phyloP scores from a whole-genome alignment of 805 yeast genomes.

The Yarrowia sp. region DNA sequence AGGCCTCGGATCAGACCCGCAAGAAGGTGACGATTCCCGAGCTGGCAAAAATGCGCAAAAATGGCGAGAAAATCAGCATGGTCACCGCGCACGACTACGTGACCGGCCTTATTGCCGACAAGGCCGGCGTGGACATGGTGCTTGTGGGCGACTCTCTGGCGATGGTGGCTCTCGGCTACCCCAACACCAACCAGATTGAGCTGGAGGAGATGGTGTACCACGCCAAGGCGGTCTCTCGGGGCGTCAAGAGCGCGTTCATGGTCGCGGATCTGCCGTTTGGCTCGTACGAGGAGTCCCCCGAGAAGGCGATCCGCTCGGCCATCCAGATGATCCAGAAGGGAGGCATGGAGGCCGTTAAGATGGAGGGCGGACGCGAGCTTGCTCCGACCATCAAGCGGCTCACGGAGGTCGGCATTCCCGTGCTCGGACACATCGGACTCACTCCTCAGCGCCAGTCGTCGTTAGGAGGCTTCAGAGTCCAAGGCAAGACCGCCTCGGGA shows the following conservation, averaged over 20 bases:
- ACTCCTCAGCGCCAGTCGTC: constrained; percentile 84
- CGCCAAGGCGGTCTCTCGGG: constrained; percentile 72
- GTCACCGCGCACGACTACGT: constrained; percentile 90
- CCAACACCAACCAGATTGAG: constrained; percentile 61
- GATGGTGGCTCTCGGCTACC: constrained; percentile 84
- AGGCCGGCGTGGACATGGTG: constrained; percentile 63
- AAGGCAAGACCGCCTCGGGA: constrained; percentile 56
- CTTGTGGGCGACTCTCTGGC: constrained; percentile 91
- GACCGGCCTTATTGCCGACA: constrained; percentile 67
- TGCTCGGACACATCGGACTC: constrained; percentile 86
- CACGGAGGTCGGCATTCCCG: constrained; percentile 74
- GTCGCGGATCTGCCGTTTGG: constrained; percentile 92
- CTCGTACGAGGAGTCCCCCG: constrained; percentile 61
- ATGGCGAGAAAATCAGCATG: constrained; percentile 47
- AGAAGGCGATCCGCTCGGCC: constrained; percentile 62
- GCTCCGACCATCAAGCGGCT: constrained; percentile 55
- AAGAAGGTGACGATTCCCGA: constrained; percentile 45
- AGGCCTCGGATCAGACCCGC: constrained; percentile 26
- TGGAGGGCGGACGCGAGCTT: constrained; percentile 75
- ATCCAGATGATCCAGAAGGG: constrained; percentile 53
- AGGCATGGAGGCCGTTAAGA: constrained; percentile 67
- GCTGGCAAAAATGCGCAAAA: constrained; percentile 40
- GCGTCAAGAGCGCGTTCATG: constrained; percentile 60
- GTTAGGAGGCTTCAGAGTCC: constrained; percentile 84
- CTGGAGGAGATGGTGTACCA: constrained; percentile 77